Conservation (phyloP, 1,284 basidiomycete species). For the Pyrrhoderma noxium region DNA sequence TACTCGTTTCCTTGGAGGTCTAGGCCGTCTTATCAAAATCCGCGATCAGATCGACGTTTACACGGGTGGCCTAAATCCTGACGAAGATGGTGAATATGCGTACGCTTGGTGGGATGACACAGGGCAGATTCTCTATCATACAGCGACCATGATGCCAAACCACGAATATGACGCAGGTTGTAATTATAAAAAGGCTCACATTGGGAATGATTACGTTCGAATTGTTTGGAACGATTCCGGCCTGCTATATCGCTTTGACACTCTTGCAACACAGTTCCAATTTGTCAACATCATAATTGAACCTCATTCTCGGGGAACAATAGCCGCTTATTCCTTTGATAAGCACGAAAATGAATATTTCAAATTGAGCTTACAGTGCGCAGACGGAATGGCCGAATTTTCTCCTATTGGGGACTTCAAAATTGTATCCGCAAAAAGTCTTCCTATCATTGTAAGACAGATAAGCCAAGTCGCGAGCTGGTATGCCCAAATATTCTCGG, state of each 20-base stretch:
- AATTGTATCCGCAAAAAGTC: conserved; percentile 78
- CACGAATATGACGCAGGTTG: conserved; percentile 57
- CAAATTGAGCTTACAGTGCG: conserved; percentile 83
- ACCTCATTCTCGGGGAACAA: conserved; percentile 81
- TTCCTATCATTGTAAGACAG: conserved; percentile 81
- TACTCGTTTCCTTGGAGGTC: conserved; percentile 83
- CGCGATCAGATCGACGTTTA: conserved; percentile 92
- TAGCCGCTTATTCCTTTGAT: conserved; percentile 73
- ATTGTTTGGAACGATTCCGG: conserved; percentile 98
- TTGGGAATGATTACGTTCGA: conserved; percentile 92
- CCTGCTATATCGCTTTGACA: conserved; percentile 82
- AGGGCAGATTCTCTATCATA: conserved; percentile 91
- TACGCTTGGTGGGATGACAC: conserved; percentile 99
- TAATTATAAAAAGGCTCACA: conserved; percentile 85
- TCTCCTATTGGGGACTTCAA: conserved; percentile 88
- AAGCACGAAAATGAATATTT: conserved; percentile 86
- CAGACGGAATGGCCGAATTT: conserved; percentile 85
- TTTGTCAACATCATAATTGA: conserved; percentile 98
- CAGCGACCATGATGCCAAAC: conserved; percentile 96
- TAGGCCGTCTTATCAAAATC: conserved; percentile 87
- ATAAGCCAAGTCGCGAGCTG: conserved; percentile 81
- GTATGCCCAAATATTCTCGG: conserved; percentile 78
- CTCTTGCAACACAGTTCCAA: conserved; percentile 89
- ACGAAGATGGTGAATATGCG: conserved; percentile 87
- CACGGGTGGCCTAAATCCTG: conserved; percentile 84